Conservation (phyloP, 768 basidiomycete species). For the Cyclocybe aegerita region DNA sequence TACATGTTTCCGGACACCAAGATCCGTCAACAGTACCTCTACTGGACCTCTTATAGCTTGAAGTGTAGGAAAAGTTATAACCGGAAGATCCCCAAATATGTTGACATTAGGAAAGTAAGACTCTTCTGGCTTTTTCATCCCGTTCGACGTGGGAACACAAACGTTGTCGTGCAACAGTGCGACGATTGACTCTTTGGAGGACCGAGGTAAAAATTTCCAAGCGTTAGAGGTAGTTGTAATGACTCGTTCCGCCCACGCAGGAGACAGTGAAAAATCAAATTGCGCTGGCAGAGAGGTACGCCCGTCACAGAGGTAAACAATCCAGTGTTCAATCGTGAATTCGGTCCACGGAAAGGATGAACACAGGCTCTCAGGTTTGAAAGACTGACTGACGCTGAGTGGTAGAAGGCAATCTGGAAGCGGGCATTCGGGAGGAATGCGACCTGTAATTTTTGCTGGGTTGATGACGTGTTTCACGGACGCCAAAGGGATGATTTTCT, state of each 20-base stretch:
- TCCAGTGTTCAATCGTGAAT: slow-evolving; percentile 74
- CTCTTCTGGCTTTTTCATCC: slow-evolving; percentile 70
- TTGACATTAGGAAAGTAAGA: slow-evolving; percentile 85
- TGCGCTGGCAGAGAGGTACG: slow-evolving; percentile 45
- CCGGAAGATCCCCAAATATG: slow-evolving; percentile 86
- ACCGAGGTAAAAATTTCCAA: slow-evolving; percentile 64
- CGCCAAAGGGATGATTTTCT: slow-evolving; percentile 67
- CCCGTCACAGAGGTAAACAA: slow-evolving; percentile 52
- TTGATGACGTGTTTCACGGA: slow-evolving; percentile 73
- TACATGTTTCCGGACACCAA: slow-evolving; percentile 90
- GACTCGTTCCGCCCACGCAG: slow-evolving; percentile 81
- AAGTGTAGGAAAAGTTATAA: slow-evolving; percentile 71
- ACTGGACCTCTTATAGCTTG: slow-evolving; percentile 61
- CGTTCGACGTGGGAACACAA: slow-evolving; percentile 73
- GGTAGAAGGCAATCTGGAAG: slow-evolving; percentile 75
- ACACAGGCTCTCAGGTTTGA: slow-evolving; percentile 49
- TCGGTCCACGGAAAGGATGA: slow-evolving; percentile 77
- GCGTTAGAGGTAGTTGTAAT: slow-evolving; percentile 62
- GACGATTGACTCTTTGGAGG: slow-evolving; percentile 48
- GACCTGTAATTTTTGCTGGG: slow-evolving; percentile 44
- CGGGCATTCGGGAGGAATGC: slow-evolving; percentile 73
- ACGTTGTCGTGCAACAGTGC: slow-evolving; percentile 45
- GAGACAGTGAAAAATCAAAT: slow-evolving; percentile 63
- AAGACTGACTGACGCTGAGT: slow-evolving; percentile 56
- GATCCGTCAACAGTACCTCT: slow-evolving; percentile 66